A percentile compares a stretch with the other conserved stretches of the same genome.
These are phyloP conservation scores for Colletotrichum sublineola DNA, from an alignment of 2,329 filamentous ascomycete species.

Conservation along the genomic window DNA sequence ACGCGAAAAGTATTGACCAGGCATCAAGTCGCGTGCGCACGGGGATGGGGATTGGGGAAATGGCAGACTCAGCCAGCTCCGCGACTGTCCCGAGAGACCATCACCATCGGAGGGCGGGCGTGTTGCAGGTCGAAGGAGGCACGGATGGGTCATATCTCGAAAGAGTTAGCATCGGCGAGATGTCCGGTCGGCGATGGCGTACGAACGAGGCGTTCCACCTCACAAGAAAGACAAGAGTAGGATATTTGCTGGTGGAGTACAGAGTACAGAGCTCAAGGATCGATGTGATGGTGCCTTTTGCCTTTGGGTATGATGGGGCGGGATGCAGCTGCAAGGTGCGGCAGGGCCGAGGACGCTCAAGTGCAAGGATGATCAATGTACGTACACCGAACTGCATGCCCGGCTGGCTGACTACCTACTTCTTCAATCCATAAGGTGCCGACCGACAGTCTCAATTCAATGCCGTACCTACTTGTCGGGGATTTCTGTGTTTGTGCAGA, in stretches of 20 bases:
- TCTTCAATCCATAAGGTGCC: constrained; percentile 27
- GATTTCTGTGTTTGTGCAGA: constrained; percentile 23
- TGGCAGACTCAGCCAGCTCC: constrained; percentile 21
- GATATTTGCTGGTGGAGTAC: constrained; percentile 21
- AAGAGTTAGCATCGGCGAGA: constrained; percentile 38
- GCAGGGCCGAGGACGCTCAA: constrained; percentile 33
- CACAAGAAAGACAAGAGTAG: constrained; percentile 25
- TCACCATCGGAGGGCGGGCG: constrained; percentile 21
- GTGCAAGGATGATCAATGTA: neutral
- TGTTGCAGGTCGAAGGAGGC: constrained; percentile 32
- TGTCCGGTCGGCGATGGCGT: constrained; percentile 34
- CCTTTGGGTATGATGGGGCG: neutral
- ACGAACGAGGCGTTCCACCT: constrained; percentile 9
- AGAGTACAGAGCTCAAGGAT: constrained; percentile 26
- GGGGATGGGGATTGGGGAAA: constrained; percentile 19
- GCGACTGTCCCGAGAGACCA: constrained; percentile 28
- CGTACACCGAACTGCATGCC: constrained; percentile 24
- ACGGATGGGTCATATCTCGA: constrained; percentile 24
- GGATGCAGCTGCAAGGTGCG: constrained; percentile 36
- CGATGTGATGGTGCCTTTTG: neutral
- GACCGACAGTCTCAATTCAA: constrained; percentile 26
- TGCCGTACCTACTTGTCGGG: constrained; percentile 20
- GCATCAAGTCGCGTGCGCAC: constrained; percentile 33
- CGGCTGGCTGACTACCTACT: constrained; percentile 4
- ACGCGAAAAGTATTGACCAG: constrained; percentile 23